These are phyloP conservation scores for Nemania bipapillata DNA, from an alignment of 2,329 filamentous ascomycete genomes.

Conservation along the genomic window DNA sequence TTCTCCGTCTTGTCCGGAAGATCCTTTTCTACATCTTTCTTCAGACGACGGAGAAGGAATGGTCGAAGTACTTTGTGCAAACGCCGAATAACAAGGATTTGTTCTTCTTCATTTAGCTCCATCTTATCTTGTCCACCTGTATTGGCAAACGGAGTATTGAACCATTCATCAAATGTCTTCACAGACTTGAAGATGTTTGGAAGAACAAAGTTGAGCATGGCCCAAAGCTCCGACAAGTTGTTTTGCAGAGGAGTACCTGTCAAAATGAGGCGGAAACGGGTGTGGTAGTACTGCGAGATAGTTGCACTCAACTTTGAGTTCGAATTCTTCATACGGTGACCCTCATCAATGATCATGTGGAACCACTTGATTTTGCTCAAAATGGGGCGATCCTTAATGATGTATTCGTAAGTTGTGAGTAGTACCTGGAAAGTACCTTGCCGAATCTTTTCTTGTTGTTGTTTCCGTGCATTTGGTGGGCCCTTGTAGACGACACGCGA, in stretches of 20 bases:
- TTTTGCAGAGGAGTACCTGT: constrained; percentile 98
- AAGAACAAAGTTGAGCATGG: constrained; percentile 96
- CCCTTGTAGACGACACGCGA: constrained; percentile 95
- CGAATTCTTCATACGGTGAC: constrained; percentile 99
- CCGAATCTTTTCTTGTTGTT: constrained; percentile 91
- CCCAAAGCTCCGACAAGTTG: constrained; percentile 95
- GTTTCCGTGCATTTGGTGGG: constrained; percentile 85
- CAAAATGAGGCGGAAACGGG: constrained; percentile 93
- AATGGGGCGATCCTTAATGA: constrained; percentile 97
- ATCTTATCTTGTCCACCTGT: constrained; percentile 98
- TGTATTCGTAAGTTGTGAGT: constrained; percentile 97
- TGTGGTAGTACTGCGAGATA: constrained; percentile 93
- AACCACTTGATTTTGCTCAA: constrained; percentile 99
- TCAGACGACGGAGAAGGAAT: constrained; percentile 96
- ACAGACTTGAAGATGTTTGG: constrained; percentile 99
- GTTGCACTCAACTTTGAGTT: constrained; percentile 96
- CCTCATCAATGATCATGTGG: constrained; percentile 99
- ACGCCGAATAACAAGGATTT: constrained; percentile 96
- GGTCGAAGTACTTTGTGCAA: constrained; percentile 96
- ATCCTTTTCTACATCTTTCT: constrained; percentile 99
- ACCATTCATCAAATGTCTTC: constrained; percentile 99
- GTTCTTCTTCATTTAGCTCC: constrained; percentile 99
- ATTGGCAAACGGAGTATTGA: constrained; percentile 99
- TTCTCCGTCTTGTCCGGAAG: constrained; percentile 98
- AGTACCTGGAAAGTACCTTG: constrained; percentile 96